Base-by-base conservation (phyloP, 352 stramenopile species). In the Pythium rhizo-oryzae region DNA sequence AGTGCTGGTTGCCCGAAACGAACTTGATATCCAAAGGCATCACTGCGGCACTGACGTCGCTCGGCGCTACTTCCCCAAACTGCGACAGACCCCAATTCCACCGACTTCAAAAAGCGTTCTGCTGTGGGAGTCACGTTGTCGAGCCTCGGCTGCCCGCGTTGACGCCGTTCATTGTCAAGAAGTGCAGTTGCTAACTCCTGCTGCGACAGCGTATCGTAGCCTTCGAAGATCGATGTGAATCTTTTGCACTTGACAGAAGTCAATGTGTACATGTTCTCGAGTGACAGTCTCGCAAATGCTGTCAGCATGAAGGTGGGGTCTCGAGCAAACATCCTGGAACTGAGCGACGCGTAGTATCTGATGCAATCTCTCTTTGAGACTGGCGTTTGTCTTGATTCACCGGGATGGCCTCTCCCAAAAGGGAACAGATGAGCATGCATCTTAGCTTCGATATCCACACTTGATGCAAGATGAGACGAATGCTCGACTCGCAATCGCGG, bases 21-120 rank as follows among this genome's bases (percentile, higher is more conserved):
- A 4, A 60, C 62, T n/a, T 76, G 64, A 28, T 76, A 72, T 0
- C 35, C 63, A 41, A 74, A 72, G 1, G 64, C 69, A 6, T 68
- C 23, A 39, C 65, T 54, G 8, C 59, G 59, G 46, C 64, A 72
- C 23, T 68, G 49, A 1, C 54, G 46, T 3, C 69, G 47, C 37
- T 75, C 69, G 0, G 56, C 57, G 24, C 12, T 25, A 39, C 44
- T 69, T 21, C 59, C 67, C 66, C 69, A 75, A 0, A 70, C 63
- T 1, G 53, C 51, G 0, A 59, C 47, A 0, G 63, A 63, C 1
- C 46, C 63, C 7, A 70, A 4, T 23, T 70, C 63, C 0, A 70
- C 63, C 11, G 63, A 64, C 30, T 59, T 57, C 6, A 69, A 16
- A 28, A 69, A 62, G 5, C 53, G 41, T 12, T 28, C 53, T 15